A percentile compares a stretch with the other conserved stretches of the same genome.
Conservation (phyloP, 371 early-diverging fungal genomes). For the Synchytrium microbalum region DNA sequence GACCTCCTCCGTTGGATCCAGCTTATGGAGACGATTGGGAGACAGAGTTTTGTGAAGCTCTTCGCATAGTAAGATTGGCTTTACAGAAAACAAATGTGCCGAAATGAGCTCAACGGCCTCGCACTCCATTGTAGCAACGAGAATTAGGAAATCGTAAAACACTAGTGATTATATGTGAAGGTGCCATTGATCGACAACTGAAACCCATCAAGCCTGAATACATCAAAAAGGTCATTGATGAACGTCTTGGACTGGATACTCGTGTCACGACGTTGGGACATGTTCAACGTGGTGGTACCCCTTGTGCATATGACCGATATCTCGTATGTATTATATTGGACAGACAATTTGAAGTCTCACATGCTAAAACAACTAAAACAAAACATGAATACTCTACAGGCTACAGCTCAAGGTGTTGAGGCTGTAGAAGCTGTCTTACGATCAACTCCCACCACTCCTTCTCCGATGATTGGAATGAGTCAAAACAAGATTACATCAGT, state of each 20-base stretch:
- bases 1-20: constrained; percentile 59
- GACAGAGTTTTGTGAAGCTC: constrained; percentile 64
- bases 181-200: constrained; percentile 87
- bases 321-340: constrained; percentile 43
- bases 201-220: constrained; percentile 84
- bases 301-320: constrained; percentile 91
- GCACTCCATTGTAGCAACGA: constrained; percentile 47
- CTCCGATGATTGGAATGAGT: constrained; percentile 87
- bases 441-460: constrained; percentile 74
- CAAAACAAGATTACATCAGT: constrained; percentile 77
- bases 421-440: constrained; percentile 93
- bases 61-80: constrained; percentile 24
- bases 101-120: background rate
- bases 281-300: constrained; percentile 97
- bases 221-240: constrained; percentile 72
- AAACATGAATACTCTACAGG: too few species aligned
- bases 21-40: constrained; percentile 76
- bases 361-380: too few species aligned
- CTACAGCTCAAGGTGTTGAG: constrained; percentile 89
- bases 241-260: constrained; percentile 81
- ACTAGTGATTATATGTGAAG: constrained; percentile 96
- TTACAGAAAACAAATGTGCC: background rate
- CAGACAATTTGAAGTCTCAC: too few species aligned
- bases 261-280: constrained; percentile 96
- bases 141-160: constrained; percentile 81